These are phyloP conservation scores for Ambrosia trifida DNA, from an alignment of 129 eudicot species.

Conservation along the genomic window DNA sequence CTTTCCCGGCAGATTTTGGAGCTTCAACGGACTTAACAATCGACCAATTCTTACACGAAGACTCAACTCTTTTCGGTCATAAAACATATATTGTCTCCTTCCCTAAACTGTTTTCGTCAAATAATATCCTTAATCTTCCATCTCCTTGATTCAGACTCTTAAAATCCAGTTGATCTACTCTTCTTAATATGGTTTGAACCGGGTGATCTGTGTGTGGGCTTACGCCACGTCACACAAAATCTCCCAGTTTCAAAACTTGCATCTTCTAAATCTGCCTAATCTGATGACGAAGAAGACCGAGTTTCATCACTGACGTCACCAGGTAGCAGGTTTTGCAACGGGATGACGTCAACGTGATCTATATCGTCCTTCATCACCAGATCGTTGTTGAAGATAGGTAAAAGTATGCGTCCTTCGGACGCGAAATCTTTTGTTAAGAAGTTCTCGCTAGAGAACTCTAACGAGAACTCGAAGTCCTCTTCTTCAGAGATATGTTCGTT, in stretches of 20 bases:
- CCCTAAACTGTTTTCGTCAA: constrained; percentile 17
- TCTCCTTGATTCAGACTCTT: constrained; percentile 16
- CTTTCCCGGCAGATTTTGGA: constrained; percentile 9
- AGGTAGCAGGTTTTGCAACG: constrained; percentile 10
- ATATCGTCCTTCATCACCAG: background rate
- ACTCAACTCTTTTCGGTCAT: constrained; percentile 11
- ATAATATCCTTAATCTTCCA: constrained; percentile 27
- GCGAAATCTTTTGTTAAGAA: constrained; percentile 8
- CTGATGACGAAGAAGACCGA: constrained; percentile 9
- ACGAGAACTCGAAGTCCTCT: constrained; percentile 55
- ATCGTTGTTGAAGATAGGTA: constrained; percentile 35
- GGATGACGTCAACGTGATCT: constrained; percentile 4
- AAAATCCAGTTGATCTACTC: constrained; percentile 29
- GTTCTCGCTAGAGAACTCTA: constrained; percentile 19
- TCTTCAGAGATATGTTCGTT: constrained; percentile 19
- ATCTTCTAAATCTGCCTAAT: constrained; percentile 34
- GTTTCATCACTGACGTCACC: background rate
- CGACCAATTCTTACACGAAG: constrained; percentile 9
- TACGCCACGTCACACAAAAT: constrained; percentile 34
- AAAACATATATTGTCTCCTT: constrained; percentile 17
- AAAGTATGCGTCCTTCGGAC: constrained; percentile 14
- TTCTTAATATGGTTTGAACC: background rate
- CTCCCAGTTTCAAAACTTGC: constrained; percentile 45
- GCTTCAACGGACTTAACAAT: constrained; percentile 1
- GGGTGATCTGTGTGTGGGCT: background rate